Base-by-base conservation (phyloP, 2,329 filamentous ascomycete species). In the Ophiostoma sp. region DNA sequence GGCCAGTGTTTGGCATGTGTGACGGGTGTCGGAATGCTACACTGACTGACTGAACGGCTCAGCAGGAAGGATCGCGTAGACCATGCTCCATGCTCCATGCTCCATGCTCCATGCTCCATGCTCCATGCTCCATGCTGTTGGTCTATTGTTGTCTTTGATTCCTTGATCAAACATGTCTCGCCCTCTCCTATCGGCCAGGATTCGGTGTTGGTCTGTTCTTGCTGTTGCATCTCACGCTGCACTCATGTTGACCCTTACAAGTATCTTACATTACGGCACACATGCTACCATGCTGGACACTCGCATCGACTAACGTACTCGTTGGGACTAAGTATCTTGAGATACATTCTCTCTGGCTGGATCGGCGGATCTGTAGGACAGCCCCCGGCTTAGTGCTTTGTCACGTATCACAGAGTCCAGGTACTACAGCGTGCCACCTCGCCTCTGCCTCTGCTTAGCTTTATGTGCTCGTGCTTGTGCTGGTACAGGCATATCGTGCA, bases 1-100 rank as follows among this genome's bases (percentile, higher is more conserved):
- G 49, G 14, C 49, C 49, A 4, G 49, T 55, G 49, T 55, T 55
- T 55, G 49, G 49, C 49, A 55, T 55, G 27, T 55, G 49, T 55
- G 49, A 55, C 49, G 49, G 27, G 49, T 14, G n/a, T 36, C 7
- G 18, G 12, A 55, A 55, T 55, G 49, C 49, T 27, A 55, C 49
- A 44, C 42, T 44, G 27, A 44, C 42, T 44, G 8, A 18, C n/a
- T 55, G 11, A 5, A n/a, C 49, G 18, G 12, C 27, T 36, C 49
- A 8, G 27, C 12, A 7, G 5, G 18, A 52, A 18, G 49, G n/a
- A 55, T 55, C 49, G 18, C 49, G 49, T 52, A 52, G 11, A n/a
- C n/a, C 9, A n/a, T 47, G 9, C 45, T n/a, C 45, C n/a, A 16
- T 47, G 12, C 27, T 55, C 45, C n/a, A 16, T 47, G 12, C 27